Conservation (phyloP, 495 filamentous ascomycete genomes). For the Bombardia bombarda region DNA sequence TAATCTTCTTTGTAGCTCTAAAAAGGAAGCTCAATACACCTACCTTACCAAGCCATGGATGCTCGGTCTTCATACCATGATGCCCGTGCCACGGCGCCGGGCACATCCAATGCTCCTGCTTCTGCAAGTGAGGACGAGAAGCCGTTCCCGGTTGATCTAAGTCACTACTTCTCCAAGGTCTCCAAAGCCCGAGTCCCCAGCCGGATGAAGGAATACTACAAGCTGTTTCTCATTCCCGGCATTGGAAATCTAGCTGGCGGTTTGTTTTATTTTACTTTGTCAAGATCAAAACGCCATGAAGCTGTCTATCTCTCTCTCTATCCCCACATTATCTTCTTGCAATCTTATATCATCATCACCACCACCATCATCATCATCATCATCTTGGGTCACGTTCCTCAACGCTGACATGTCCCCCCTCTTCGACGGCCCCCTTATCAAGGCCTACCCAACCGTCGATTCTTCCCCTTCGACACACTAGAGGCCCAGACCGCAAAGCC, state of each 20-base stretch:
- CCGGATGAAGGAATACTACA: slow-evolving; percentile 71
- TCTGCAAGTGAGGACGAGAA: slow-evolving; percentile 14
- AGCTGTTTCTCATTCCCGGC: slow-evolving; percentile 71
- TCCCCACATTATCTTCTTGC: not conserved
- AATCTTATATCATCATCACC: not conserved
- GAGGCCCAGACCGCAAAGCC: slow-evolving; percentile 71
- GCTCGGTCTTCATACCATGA: too few species aligned
- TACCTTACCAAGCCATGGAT: too few species aligned
- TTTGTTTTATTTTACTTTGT: slow-evolving; percentile 29
- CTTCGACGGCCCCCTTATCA: not conserved
- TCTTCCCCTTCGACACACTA: slow-evolving; percentile 88
- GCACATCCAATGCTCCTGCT: too few species aligned
- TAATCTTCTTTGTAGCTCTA: too few species aligned
- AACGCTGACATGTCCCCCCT: too few species aligned
- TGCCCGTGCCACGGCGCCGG: too few species aligned
- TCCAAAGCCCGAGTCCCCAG: slow-evolving; percentile 57
- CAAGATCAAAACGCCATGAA: not conserved
- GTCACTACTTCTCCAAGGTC: slow-evolving; percentile 64
- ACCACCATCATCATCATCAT: not conserved
- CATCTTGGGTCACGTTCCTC: too few species aligned
- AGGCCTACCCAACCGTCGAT: slow-evolving; percentile 71
- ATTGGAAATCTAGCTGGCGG: slow-evolving; percentile 87
- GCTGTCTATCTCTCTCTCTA: not conserved
- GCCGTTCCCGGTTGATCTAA: slow-evolving; percentile 60
- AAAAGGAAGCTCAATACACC: too few species aligned